Percentiles rank a stretch among this genome's conserved stretches.
phyloP scores from a whole-genome alignment of 345 rosid species.

The Durio zibethinus region DNA sequence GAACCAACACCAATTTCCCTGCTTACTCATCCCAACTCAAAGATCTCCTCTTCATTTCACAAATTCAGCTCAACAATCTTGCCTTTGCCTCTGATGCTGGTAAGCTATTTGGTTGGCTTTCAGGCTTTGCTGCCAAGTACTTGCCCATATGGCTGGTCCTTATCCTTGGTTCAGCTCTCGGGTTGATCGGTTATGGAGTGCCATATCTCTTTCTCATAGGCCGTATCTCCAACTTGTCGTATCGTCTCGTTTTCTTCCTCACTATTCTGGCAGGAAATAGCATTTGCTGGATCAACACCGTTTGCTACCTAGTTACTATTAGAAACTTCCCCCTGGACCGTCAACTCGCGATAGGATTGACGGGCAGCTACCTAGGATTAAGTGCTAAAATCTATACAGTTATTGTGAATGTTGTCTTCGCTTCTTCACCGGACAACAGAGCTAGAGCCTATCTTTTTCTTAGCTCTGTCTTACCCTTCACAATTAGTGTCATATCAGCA shows the following conservation, averaged over 20 bases:
- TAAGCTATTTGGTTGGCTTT: conserved; percentile 74
- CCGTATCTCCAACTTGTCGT: conserved; percentile 44
- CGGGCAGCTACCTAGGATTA: conserved; percentile 70
- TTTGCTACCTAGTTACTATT: conserved; percentile 53
- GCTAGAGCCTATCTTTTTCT: conserved; percentile 61
- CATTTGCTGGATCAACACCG: conserved; percentile 97
- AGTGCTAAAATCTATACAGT: conserved; percentile 75
- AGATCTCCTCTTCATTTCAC: conserved; percentile 63
- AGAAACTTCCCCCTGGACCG: conserved; percentile 48
- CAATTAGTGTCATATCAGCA: conserved; percentile 34
- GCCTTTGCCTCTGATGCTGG: conserved; percentile 95
- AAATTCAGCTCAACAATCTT: conserved; percentile 73
- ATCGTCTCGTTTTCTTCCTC: conserved; percentile 51
- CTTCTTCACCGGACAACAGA: conserved; percentile 26
- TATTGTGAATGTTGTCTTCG: conserved; percentile 42
- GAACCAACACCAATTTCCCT: conserved; percentile 82
- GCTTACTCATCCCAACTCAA: conserved; percentile 91
- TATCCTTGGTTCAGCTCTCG: conserved; percentile 53
- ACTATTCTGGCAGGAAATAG: conserved; percentile 82
- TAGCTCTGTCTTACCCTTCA: conserved; percentile 53
- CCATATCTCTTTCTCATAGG: conserved; percentile 32
- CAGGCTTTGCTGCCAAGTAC: conserved; percentile 75
- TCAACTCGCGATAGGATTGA: conserved; percentile 70
- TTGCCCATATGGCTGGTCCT: conserved; percentile 79
- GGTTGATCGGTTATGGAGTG: conserved; percentile 69